Evolutionary conservation across 768 basidiomycete species (phyloP), one percentile per base, ranked within the genome.

Genomic region (Amanita muscaria): DNA sequence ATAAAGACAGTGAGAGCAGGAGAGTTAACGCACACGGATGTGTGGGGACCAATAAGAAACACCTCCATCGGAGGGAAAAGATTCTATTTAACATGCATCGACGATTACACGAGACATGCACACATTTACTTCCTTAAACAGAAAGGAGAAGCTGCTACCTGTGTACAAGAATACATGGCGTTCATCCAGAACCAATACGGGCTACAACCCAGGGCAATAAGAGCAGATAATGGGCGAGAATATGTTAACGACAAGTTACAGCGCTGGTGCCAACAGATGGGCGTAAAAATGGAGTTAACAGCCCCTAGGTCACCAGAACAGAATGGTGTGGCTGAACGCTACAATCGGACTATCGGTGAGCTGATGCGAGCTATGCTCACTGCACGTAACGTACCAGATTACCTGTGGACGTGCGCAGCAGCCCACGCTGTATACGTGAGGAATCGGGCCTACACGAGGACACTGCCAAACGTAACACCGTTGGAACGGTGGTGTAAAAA

Each of bases 261-360:
- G 8, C 15, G n/a, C 0, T 59, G 51, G 24, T 59, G 56, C 30
- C 24, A 18, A 0, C 2, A 41, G 0, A 47, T 53, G 0, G 60
- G 64, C 0, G 60, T 67, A 1, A 44, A 56, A 1, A 16, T 59
- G 0, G 53, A 67, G 15, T 51, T 49, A 0, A 65, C 59, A 0
- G 51, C 52, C 0, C 61, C 61, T 0, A 57, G 64, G 15, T 53
- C 56, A 2, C 62, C 60, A 0, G 33, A 51, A 8, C 58, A 66
- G 29, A 65, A 65, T 25, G 58, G 66, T 0, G 40, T 65, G 1
- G 64, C 63, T 0, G 64, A 70, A 25, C 27, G 56, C 1, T 41
- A 49, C 5, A 65, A 61, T 39, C 7, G 46, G 7, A 59, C 57
- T 0, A 31, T 63, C 0, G 14, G 58, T 0, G 53, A 62, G 6